Base-by-base conservation (phyloP, 495 filamentous ascomycete genomes). In the Penicilliopsis zonata region DNA sequence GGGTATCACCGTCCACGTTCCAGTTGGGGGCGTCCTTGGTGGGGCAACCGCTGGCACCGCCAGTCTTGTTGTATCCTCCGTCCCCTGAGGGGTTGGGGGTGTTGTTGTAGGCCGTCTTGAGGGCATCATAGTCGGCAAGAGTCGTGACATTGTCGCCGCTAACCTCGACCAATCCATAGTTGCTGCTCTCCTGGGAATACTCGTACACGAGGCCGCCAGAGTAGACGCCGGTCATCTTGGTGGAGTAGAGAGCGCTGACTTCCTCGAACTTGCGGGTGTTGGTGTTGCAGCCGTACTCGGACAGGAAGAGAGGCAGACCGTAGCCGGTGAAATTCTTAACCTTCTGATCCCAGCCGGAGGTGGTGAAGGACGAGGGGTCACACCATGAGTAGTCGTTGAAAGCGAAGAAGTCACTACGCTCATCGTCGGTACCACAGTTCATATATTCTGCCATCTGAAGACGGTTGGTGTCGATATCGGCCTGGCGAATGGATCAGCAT, bases 311-410 rank as follows among this genome's bases (percentile, higher is more conserved):
- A 13, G 88, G 90, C 29, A 94, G 61, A 40, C 86, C 85, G 52
- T 94, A 96, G 46, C 80, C 77, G 38, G 73, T 78, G 67, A 88
- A 94, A 56, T 78, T 83, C 64, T 82, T 70, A 31, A 95, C 90
- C 73, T 95, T 95, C 54, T 82, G 62, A 50, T 83, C 68, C 86
- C 86, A 96, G 41, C 84, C 86, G 31, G 87, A 83, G 30, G 53
- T 67, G 15, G 49, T 48, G 62, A 82, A 94, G 33, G 80, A 73
- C 13, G 86, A 83, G 31, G 72, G 72, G 44, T 86, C 80, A 49
- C 88, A 96, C 88, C 88, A 96, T 28, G 86, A 94, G 64, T 95
- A 95, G 60, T 94, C 90, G 60, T 96, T 95, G 65, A 94, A 93
- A 30, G 85, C 87, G 56, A 93, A 95, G 66, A 95, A 96, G 55